A percentile compares a stretch with the other conserved stretches of the same genome.
Evolutionary conservation across 306 rosid genomes (phyloP).

Genomic region (Citrullus amarus): DNA sequence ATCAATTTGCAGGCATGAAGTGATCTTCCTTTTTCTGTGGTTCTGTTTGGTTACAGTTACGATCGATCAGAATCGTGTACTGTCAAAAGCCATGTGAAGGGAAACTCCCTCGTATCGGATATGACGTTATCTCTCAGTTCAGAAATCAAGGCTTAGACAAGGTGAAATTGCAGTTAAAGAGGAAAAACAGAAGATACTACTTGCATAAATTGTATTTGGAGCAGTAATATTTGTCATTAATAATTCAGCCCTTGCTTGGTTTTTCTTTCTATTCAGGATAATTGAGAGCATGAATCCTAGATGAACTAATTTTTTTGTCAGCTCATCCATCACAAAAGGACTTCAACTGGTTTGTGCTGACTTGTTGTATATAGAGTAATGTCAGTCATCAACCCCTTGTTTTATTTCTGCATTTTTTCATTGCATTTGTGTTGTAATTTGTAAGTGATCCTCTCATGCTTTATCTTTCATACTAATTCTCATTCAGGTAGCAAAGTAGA

Average conservation of each 20-base stretch:
- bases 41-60: background rate
- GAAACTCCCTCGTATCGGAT: background rate
- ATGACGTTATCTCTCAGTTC: background rate
- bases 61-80: background rate
- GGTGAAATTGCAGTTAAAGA: background rate
- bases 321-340: background rate
- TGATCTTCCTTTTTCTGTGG: background rate
- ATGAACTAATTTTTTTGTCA: background rate
- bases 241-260: background rate
- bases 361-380: background rate
- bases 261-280: background rate
- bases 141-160: background rate
- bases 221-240: background rate
- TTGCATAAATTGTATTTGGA: background rate
- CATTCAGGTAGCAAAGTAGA: background rate
- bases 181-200: background rate
- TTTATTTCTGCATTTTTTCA: slow-evolving; percentile 1
- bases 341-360: background rate
- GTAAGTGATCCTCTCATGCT: background rate
- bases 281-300: background rate
- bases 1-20: background rate
- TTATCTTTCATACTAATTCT: background rate
- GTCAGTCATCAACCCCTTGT: background rate
- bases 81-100: background rate
- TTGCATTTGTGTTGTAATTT: background rate